Base-by-base conservation (phyloP, 2,329 filamentous ascomycete species). In the Apiospora sp. region DNA sequence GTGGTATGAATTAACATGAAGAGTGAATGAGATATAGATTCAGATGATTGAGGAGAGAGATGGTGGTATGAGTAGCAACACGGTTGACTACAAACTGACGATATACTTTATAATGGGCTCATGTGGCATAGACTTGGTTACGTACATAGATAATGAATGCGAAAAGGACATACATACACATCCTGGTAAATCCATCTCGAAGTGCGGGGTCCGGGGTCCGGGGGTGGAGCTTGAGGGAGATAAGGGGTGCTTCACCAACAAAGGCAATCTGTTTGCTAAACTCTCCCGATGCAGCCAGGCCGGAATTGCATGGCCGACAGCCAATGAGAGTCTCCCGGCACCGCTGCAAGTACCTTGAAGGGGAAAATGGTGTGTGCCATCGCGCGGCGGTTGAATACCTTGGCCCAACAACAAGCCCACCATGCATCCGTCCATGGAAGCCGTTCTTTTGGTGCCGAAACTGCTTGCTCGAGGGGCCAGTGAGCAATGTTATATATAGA, bases 181-280 rank as follows among this genome's bases (percentile, higher is more conserved):
- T 12, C 54, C 30, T 22, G 51, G 51, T 30, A 30, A 27, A 16
- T 54, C 24, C 24, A 30, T 27, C 49, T 14, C 27, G 14, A 58
- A 34, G 27, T 58, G 51, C 51, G 54, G 54, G 54, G 54, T 37
- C 19, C 30, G 54, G 30, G 54, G 16, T 37, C n/a, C n/a, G n/a
- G n/a, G n/a, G 54, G 19, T 16, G 14, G 34, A 58, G 24, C 24
- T 12, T 27, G 54, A 41, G 58, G 6, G 54, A 30, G 30, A 16
- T 61, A 34, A 64, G 30, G 54, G 58, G 58, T 64, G 22, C 8
- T 12, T n/a, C 34, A n/a, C 58, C 58, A 64, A 64, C 30, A 64
- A 64, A 64, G 58, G 58, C 34, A 64, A 64, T 64, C 58, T 37
- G 58, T 10, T 34, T 61, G 54, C 54, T 61, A 61, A 37, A 12